phyloP scores from a whole-genome alignment of 768 basidiomycete species.

The Russula foetens region DNA sequence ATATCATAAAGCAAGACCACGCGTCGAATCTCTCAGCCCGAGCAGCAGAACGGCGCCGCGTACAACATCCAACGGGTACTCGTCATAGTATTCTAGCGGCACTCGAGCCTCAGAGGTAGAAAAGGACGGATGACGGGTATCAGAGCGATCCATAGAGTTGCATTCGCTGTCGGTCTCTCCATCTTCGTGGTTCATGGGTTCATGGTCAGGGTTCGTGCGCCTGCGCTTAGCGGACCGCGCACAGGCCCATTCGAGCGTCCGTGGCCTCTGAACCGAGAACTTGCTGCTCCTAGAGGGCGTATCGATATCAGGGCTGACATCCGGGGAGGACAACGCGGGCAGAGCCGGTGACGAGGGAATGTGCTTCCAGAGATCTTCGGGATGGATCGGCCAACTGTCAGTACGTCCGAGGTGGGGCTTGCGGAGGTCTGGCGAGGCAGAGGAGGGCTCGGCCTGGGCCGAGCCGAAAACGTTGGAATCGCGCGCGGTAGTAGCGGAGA shows the following conservation, averaged over 20 bases:
- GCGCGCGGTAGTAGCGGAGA: background rate
- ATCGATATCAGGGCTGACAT: constrained; percentile 12
- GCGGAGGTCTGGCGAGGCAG: constrained; percentile 1
- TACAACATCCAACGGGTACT: constrained; percentile 25
- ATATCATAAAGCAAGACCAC: constrained; percentile 2
- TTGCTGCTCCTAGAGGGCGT: constrained; percentile 11
- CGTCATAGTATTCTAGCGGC: constrained; percentile 20
- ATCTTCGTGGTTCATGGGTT: constrained; percentile 11
- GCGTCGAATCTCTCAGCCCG: background rate
- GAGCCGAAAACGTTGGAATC: background rate
- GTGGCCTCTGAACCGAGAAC: constrained; percentile 19
- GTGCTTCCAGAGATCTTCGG: constrained; percentile 27
- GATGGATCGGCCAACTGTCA: constrained; percentile 4
- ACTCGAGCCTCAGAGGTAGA: constrained; percentile 9
- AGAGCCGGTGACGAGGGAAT: constrained; percentile 25
- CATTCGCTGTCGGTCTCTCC: constrained; percentile 18
- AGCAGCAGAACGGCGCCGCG: constrained; percentile 27
- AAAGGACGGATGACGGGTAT: background rate
- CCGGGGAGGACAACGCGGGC: constrained; percentile 13
- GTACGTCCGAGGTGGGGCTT: constrained; percentile 10
- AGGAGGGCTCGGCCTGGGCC: background rate
- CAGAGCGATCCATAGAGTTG: background rate
- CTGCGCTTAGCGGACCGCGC: constrained; percentile 33
- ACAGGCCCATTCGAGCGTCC: constrained; percentile 40
- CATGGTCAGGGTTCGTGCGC: constrained; percentile 21